Conservation (phyloP, 2,329 filamentous ascomycete species). For the Colletotrichum sp. region DNA sequence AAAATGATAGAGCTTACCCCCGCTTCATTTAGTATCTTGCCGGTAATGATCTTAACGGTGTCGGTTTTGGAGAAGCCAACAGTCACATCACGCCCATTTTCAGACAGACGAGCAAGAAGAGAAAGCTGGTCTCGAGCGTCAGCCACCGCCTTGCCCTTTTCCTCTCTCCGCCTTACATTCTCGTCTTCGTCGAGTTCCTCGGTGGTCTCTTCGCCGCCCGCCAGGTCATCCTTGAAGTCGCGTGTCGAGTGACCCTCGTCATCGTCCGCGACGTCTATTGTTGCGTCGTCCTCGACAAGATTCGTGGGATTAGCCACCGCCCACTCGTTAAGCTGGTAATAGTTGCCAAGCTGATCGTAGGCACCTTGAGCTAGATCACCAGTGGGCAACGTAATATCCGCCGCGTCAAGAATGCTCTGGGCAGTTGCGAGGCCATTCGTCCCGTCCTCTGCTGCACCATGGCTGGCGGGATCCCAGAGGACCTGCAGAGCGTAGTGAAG, state of each 20-base stretch:
- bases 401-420: slow-evolving; percentile 81
- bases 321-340: slow-evolving; percentile 72
- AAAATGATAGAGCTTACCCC: slow-evolving; percentile 55
- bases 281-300: slow-evolving; percentile 51
- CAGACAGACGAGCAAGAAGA: slow-evolving; percentile 69
- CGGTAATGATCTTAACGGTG: slow-evolving; percentile 66
- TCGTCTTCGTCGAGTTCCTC: slow-evolving; percentile 37
- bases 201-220: slow-evolving; percentile 34
- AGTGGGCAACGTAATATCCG: slow-evolving; percentile 76
- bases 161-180: slow-evolving; percentile 49
- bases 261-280: slow-evolving; percentile 40
- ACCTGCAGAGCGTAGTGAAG: slow-evolving; percentile 71
- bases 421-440: slow-evolving; percentile 65
- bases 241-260: not conserved
- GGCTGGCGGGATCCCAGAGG: slow-evolving; percentile 62
- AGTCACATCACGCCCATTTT: slow-evolving; percentile 67
- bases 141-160: slow-evolving; percentile 64
- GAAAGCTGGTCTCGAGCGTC: slow-evolving; percentile 60
- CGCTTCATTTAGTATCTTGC: slow-evolving; percentile 67
- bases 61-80: slow-evolving; percentile 65
- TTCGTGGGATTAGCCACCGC: slow-evolving; percentile 72
- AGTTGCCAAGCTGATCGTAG: slow-evolving; percentile 74
- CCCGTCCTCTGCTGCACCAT: slow-evolving; percentile 39
- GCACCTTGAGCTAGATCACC: slow-evolving; percentile 74
- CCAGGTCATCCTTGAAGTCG: slow-evolving; percentile 42